Percentiles rank a stretch among this genome's conserved stretches.
phyloP scores from a whole-genome alignment of 805 yeast species.

The Ogataea chonburiensis region DNA sequence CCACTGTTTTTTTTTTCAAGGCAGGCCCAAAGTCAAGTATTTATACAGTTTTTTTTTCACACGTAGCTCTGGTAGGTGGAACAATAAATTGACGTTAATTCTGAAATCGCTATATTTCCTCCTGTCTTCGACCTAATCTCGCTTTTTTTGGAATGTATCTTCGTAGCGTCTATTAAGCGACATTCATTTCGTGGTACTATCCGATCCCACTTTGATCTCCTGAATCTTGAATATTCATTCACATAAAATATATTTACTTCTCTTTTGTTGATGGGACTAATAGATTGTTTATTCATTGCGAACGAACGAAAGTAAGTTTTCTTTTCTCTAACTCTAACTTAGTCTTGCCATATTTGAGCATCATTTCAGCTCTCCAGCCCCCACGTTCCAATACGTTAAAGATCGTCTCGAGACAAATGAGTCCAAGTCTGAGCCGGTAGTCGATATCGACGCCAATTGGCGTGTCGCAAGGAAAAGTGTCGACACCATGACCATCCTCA shows the following conservation, averaged over 20 bases:
- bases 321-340: conserved; percentile 3
- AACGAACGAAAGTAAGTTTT: conserved; percentile 30
- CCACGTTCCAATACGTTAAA: conserved; percentile 29
- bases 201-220: background rate
- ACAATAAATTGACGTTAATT: conserved; percentile 2
- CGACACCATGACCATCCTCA: conserved; percentile 20
- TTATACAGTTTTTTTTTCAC: conserved; percentile 11
- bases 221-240: background rate
- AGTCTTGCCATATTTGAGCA: conserved; percentile 30
- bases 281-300: conserved; percentile 32
- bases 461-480: conserved; percentile 31
- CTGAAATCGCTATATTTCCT: no score
- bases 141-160: no score
- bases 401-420: conserved; percentile 21
- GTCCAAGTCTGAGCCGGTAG: conserved; percentile 23
- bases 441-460: conserved; percentile 32
- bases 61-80: conserved; percentile 4
- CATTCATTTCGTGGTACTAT: no score
- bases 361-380: conserved; percentile 24
- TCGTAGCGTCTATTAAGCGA: no score
- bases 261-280: conserved; percentile 29
- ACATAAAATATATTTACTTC: background rate
- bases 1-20: conserved; percentile 11
- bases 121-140: no score
- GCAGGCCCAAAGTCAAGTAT: conserved; percentile 7